Evolutionary conservation across 306 rosid species (phyloP).

Genomic region (Purshia tridentata): DNA sequence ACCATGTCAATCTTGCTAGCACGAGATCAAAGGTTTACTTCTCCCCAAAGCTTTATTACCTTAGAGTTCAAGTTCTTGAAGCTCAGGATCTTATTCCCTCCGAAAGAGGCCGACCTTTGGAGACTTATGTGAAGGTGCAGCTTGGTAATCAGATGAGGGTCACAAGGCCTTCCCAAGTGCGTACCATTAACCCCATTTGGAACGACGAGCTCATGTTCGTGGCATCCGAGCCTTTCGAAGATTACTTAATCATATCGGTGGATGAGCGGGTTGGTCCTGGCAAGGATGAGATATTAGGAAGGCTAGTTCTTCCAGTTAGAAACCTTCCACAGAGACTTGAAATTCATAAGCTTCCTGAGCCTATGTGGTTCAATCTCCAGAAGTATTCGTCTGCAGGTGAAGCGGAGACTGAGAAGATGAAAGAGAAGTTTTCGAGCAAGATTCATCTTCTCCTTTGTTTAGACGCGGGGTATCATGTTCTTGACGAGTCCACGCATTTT

Average conservation of each 20-base stretch:
- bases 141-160: conserved; percentile 56
- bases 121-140: conserved; percentile 51
- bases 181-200: conserved; percentile 60
- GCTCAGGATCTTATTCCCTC: conserved; percentile 81
- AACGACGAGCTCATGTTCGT: conserved; percentile 87
- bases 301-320: conserved; percentile 52
- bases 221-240: conserved; percentile 89
- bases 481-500: conserved; percentile 86
- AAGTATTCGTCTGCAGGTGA: conserved; percentile 40
- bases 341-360: conserved; percentile 56
- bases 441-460: conserved; percentile 67
- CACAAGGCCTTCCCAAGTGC: conserved; percentile 44
- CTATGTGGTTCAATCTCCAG: conserved; percentile 74
- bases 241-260: conserved; percentile 52
- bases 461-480: conserved; percentile 86
- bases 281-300: conserved; percentile 63
- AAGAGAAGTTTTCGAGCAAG: conserved; percentile 91
- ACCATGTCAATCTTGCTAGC: conserved; percentile 64
- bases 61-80: conserved; percentile 70
- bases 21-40: conserved; percentile 87
- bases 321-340: conserved; percentile 49
- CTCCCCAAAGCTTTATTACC: conserved; percentile 83
- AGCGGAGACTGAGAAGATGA: conserved; percentile 59
- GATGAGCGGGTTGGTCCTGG: conserved; percentile 61
- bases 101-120: conserved; percentile 52